Evolutionary conservation across 192 early-diverging fungal genomes (phyloP), one percentile per base, ranked within the genome.

Genomic region (Mortierella hygrophila): DNA sequence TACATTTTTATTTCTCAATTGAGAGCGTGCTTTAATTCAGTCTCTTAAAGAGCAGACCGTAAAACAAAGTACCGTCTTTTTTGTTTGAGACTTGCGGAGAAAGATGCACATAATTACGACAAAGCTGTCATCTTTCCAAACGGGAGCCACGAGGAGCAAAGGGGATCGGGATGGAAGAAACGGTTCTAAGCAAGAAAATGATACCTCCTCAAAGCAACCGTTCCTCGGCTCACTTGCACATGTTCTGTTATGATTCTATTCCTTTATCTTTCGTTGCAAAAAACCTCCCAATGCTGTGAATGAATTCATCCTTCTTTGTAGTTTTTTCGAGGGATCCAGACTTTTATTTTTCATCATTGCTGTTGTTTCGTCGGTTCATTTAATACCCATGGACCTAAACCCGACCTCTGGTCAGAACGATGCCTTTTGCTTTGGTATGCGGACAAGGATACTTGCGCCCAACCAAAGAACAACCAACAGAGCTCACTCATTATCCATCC

Each of bases 101-200:
- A 32, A 52, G 49, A 29, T 15, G 55, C 15, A 65, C 29, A 13
- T 3, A 65, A 65, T 32, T 23, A 23, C 11, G 26, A 29, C 10
- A 26, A 29, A 26, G 60, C n/a, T 1, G 55, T 65, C 60, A 26
- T 29, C 60, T 65, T 32, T 65, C 60, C n/a, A 32, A 32, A 32
- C 0, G 60, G 6, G 60, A 26, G 60, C 26, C 60, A 65, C 60
- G 60, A 65, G 60, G 16, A 5, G 49, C 38, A 21, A 32, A 35
- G 32, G 35, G 10, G 29, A 65, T 65, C 60, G 60, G 60, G 60
- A 65, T 65, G 60, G 60, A 65, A 65, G 60, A 65, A 65, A 65
- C 13, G 29, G 60, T 60, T 55, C 21, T 26, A 60, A 8, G 9
- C 2, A 60, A 21, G 23, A n/a, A 60, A 26, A 26, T 1, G 55